Percentiles rank a stretch among this genome's conserved stretches.
Conservation (phyloP, 164 flowering plant species). For the Kalanchoe fedtschenkoi region DNA sequence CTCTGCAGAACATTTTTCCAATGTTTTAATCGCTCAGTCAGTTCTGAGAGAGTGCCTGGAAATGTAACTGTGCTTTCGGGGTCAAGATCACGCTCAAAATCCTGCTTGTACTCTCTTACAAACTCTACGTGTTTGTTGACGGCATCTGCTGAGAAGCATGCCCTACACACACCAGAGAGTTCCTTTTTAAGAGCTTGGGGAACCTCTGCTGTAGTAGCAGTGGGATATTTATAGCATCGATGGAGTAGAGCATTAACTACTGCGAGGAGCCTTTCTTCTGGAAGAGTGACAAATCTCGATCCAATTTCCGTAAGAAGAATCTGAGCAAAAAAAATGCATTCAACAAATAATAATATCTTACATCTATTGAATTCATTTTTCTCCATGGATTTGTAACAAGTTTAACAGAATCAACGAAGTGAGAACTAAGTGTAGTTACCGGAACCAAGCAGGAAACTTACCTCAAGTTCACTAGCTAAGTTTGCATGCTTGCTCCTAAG, state of each 20-base stretch:
- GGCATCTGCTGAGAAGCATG: constrained; percentile 98
- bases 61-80: constrained; percentile 86
- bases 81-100: constrained; percentile 96
- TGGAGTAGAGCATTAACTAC: constrained; percentile 96
- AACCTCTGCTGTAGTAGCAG: constrained; percentile 97
- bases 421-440: background rate
- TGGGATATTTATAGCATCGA: constrained; percentile 94
- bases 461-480: constrained; percentile 99
- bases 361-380: background rate
- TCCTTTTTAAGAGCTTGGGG: constrained; percentile 97
- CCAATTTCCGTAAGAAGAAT: constrained; percentile 92
- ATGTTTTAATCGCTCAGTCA: constrained; percentile 86
- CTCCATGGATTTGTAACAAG: background rate
- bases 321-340: constrained; percentile 22
- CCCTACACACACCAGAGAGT: constrained; percentile 97
- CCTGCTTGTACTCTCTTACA: constrained; percentile 97
- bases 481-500: constrained; percentile 90
- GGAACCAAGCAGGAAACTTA: constrained; percentile 11
- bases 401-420: background rate
- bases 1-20: constrained; percentile 98
- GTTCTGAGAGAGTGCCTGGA: constrained; percentile 82
- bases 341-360: background rate
- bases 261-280: constrained; percentile 96
- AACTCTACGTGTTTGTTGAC: constrained; percentile 97
- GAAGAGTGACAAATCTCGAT: constrained; percentile 89